A percentile compares a stretch with the other conserved stretches of the same genome.
These are phyloP conservation scores for Gremmenia infestans DNA, from an alignment of 2,329 filamentous ascomycete species.

Conservation along the genomic window DNA sequence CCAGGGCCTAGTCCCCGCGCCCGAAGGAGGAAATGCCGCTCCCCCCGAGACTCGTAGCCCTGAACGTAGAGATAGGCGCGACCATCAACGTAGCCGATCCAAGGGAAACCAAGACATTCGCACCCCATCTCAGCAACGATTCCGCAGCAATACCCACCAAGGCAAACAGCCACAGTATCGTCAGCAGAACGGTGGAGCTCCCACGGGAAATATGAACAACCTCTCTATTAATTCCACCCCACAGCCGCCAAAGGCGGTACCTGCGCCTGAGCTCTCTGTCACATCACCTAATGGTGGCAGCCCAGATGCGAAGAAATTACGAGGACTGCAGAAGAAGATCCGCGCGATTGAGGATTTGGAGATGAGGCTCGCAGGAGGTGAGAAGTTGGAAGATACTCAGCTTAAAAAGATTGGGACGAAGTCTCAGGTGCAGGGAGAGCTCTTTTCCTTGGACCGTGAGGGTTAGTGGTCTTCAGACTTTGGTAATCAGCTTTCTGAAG, in stretches of 20 bases:
- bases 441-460: conserved; percentile 45
- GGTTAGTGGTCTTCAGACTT: background rate
- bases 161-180: conserved; percentile 7
- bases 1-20: conserved; percentile 33
- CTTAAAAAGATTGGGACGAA: conserved; percentile 97
- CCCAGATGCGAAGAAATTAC: conserved; percentile 89
- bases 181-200: conserved; percentile 4
- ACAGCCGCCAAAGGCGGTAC: conserved; percentile 24
- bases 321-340: conserved; percentile 93
- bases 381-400: conserved; percentile 97
- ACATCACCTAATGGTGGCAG: conserved; percentile 52
- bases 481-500: no score
- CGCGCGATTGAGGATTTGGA: conserved; percentile 96
- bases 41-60: conserved; percentile 54
- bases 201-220: conserved; percentile 29
- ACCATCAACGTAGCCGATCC: conserved; percentile 50
- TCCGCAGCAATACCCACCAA: conserved; percentile 44
- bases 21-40: conserved; percentile 32
- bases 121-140: conserved; percentile 42
- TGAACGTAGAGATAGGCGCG: conserved; percentile 53
- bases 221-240: conserved; percentile 26
- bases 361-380: conserved; percentile 88
- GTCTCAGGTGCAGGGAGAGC: conserved; percentile 74
- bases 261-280: conserved; percentile 47
- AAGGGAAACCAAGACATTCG: conserved; percentile 42